Percentiles rank a stretch among this genome's conserved stretches.
These are phyloP conservation scores for Aspergillus steynii DNA, from an alignment of 495 filamentous ascomycete genomes.

Conservation along the genomic window DNA sequence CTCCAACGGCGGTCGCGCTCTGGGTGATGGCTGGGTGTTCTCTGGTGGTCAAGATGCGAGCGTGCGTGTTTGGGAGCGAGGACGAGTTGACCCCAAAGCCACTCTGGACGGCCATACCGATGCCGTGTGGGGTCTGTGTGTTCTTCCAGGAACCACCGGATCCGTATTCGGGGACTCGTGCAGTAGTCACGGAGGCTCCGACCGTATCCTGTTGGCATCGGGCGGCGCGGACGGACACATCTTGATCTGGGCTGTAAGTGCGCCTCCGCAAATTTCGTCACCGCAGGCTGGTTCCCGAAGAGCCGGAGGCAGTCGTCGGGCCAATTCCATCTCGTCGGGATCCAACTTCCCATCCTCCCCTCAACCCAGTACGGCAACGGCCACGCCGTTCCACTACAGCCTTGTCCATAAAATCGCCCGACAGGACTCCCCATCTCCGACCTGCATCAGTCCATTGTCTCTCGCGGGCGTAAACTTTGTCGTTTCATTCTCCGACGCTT, in stretches of 20 bases:
- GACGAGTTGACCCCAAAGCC: slow-evolving; percentile 90
- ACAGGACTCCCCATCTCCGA: slow-evolving; percentile 73
- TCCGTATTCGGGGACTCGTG: slow-evolving; percentile 72
- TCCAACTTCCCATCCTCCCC: slow-evolving; percentile 86
- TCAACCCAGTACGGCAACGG: slow-evolving; percentile 80
- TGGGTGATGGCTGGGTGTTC: slow-evolving; percentile 96
- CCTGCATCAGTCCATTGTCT: slow-evolving; percentile 87
- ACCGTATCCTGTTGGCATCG: slow-evolving; percentile 86
- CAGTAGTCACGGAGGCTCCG: slow-evolving; percentile 69
- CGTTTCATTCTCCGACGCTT: slow-evolving; percentile 86
- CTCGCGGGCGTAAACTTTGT: slow-evolving; percentile 88
- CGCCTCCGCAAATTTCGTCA: slow-evolving; percentile 81
- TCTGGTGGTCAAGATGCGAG: slow-evolving; percentile 94
- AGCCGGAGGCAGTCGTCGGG: slow-evolving; percentile 75
- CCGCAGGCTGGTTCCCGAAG: slow-evolving; percentile 70
- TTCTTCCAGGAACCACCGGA: slow-evolving; percentile 81
- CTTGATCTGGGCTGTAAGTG: slow-evolving; percentile 90
- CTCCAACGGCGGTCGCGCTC: slow-evolving; percentile 78
- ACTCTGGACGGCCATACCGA: slow-evolving; percentile 94
- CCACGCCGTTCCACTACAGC: slow-evolving; percentile 62
- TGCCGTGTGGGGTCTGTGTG: slow-evolving; percentile 92
- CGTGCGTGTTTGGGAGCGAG: slow-evolving; percentile 91
- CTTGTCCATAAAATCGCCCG: slow-evolving; percentile 84
- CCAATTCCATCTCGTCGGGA: slow-evolving; percentile 87
- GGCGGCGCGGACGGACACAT: slow-evolving; percentile 90